These are phyloP conservation scores for Jimgerdemannia lactiflua DNA, from an alignment of 192 early-diverging fungal species.

Conservation along the genomic window DNA sequence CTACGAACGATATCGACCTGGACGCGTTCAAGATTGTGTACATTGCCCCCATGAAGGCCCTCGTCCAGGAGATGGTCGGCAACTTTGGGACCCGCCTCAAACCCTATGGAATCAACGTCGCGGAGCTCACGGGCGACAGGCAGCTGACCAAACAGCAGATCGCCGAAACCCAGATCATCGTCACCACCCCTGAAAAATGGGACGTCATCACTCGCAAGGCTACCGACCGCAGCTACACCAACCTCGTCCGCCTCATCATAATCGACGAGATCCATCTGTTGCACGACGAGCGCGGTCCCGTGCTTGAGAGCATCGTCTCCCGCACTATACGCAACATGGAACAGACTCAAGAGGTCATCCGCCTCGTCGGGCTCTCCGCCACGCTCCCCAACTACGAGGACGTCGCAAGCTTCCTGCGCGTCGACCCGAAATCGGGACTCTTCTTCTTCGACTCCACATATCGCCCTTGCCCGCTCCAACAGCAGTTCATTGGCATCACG, in stretches of 20 bases:
- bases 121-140: conserved; percentile 96
- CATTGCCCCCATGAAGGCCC: conserved; percentile 98
- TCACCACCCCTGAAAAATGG: conserved; percentile 99
- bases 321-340: conserved; percentile 87
- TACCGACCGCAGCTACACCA: conserved; percentile 87
- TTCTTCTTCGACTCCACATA: conserved; percentile 93
- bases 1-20: conserved; percentile 67
- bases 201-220: conserved; percentile 98
- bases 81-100: conserved; percentile 78
- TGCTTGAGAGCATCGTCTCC: conserved; percentile 89
- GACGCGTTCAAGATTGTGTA: conserved; percentile 98
- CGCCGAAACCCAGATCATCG: conserved; percentile 93
- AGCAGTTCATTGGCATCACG: conserved; percentile 95
- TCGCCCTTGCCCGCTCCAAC: conserved; percentile 94
- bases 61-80: conserved; percentile 97
- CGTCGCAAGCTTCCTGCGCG: conserved; percentile 92
- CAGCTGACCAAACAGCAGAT: conserved; percentile 98
- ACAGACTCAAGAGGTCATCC: conserved; percentile 82
- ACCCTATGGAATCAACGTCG: conserved; percentile 83
- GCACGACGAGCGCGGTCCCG: conserved; percentile 97
- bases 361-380: conserved; percentile 90
- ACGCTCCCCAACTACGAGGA: conserved; percentile 97
- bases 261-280: conserved; percentile 98
- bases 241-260: conserved; percentile 86
- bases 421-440: conserved; percentile 73